These are phyloP conservation scores for Apophysomyces trapeziformis DNA, from an alignment of 371 early-diverging fungal genomes.

Conservation along the genomic window DNA sequence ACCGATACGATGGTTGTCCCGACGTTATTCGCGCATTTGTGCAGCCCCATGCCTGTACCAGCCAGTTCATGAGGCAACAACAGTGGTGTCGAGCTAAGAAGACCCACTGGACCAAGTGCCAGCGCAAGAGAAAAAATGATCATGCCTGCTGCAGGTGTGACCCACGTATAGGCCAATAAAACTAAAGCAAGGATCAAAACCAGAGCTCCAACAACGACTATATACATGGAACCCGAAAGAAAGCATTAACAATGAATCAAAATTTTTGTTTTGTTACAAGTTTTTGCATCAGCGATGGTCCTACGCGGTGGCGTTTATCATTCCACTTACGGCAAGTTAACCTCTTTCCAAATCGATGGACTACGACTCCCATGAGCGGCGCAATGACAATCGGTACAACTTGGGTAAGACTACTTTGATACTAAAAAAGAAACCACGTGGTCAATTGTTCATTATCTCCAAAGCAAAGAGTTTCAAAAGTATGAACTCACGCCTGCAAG, in stretches of 20 bases:
- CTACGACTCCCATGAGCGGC: constrained; percentile 55
- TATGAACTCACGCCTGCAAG: constrained; percentile 47
- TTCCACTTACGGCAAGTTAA: constrained; percentile 36
- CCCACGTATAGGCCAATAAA: constrained; percentile 41
- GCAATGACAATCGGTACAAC: constrained; percentile 57
- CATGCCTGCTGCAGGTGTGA: constrained; percentile 49
- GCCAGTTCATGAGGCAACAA: constrained; percentile 46
- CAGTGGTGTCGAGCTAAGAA: constrained; percentile 47
- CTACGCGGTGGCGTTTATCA: too few species aligned
- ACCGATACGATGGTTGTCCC: constrained; percentile 59
- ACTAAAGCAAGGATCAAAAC: constrained; percentile 39
- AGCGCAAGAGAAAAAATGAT: constrained; percentile 51
- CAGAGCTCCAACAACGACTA: constrained; percentile 41
- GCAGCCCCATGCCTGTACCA: constrained; percentile 57
- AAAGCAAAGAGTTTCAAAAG: not conserved
- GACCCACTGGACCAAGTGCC: constrained; percentile 48
- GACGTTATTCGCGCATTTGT: constrained; percentile 54
- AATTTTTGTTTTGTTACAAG: not conserved
- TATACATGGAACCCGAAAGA: not conserved
- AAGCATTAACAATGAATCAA: not conserved
- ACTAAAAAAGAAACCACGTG: constrained; percentile 27
- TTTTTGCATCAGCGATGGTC: too few species aligned
- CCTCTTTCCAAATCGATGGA: constrained; percentile 59
- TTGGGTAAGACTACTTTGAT: constrained; percentile 60
- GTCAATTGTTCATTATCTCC: not conserved